phyloP scores from a whole-genome alignment of 2,329 filamentous ascomycete genomes.

The Fusarium siculi region DNA sequence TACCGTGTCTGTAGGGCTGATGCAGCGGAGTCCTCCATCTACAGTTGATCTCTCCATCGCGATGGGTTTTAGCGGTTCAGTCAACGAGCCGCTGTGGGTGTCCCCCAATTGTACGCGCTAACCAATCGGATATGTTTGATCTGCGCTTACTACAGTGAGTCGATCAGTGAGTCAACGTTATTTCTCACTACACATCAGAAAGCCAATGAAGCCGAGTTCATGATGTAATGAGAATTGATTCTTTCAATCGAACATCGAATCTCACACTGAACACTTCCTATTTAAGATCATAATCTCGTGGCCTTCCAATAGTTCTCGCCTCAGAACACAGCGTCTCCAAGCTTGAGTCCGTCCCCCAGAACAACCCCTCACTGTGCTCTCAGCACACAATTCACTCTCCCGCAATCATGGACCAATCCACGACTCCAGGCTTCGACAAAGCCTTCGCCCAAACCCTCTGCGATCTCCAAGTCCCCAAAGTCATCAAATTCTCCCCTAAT shows the following conservation, averaged over 20 bases:
- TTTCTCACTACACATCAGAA: background rate
- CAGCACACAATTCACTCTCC: background rate
- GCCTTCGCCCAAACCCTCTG: conserved; percentile 22
- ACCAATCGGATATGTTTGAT: background rate
- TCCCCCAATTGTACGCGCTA: rapidly evolving
- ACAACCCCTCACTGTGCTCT: background rate
- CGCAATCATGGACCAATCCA: conserved; percentile 2
- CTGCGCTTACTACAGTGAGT: background rate
- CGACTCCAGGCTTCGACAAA: background rate
- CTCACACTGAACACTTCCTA: rapidly evolving
- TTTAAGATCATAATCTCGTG: background rate
- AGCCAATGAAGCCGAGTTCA: background rate
- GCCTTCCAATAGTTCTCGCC: background rate
- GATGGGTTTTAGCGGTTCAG: background rate
- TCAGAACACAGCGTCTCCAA: background rate
- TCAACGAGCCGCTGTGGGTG: background rate
- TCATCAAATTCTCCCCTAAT: conserved; percentile 14
- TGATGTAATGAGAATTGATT: background rate
- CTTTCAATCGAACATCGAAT: no score
- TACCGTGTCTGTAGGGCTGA: background rate
- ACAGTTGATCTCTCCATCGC: background rate
- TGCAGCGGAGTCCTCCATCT: background rate
- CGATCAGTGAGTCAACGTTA: background rate
- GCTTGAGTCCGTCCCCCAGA: no score
- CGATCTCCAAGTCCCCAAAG: conserved; percentile 17